A percentile compares a stretch with the other conserved stretches of the same genome.
phyloP scores from a whole-genome alignment of 805 yeast genomes.

The Saccharomyces mikatae region DNA sequence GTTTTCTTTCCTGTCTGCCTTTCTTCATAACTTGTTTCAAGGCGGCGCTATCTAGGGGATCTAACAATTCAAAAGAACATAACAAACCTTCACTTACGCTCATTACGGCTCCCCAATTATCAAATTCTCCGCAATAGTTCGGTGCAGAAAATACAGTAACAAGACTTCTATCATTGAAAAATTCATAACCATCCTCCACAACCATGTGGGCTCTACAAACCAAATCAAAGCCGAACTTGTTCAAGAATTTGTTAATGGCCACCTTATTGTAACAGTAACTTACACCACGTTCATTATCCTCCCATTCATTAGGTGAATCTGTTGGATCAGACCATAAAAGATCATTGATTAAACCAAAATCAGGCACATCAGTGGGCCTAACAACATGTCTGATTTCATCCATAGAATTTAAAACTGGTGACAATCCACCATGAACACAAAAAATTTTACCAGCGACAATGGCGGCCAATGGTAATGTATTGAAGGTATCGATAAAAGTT shows the following conservation, averaged over 20 bases:
- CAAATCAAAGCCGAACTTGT: constrained; percentile 61
- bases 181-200: constrained; percentile 82
- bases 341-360: constrained; percentile 69
- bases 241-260: constrained; percentile 62
- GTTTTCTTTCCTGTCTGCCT: constrained; percentile 80
- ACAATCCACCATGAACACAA: constrained; percentile 78
- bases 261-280: constrained; percentile 69
- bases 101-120: constrained; percentile 98
- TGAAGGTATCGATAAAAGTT: constrained; percentile 86
- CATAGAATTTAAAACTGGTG: constrained; percentile 59
- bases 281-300: constrained; percentile 76
- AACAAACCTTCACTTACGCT: constrained; percentile 86
- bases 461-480: constrained; percentile 91
- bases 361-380: constrained; percentile 81
- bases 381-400: constrained; percentile 62
- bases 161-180: constrained; percentile 62
- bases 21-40: constrained; percentile 89
- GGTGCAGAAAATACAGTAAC: constrained; percentile 81
- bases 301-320: constrained; percentile 52
- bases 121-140: constrained; percentile 47
- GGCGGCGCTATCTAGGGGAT: constrained; percentile 89
- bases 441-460: constrained; percentile 92
- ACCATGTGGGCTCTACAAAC: constrained; percentile 85
- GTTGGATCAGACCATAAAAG: constrained; percentile 81
- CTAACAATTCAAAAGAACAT: constrained; percentile 87